These are phyloP conservation scores for Tremella fuciformis DNA, from an alignment of 768 basidiomycete genomes.

Conservation along the genomic window DNA sequence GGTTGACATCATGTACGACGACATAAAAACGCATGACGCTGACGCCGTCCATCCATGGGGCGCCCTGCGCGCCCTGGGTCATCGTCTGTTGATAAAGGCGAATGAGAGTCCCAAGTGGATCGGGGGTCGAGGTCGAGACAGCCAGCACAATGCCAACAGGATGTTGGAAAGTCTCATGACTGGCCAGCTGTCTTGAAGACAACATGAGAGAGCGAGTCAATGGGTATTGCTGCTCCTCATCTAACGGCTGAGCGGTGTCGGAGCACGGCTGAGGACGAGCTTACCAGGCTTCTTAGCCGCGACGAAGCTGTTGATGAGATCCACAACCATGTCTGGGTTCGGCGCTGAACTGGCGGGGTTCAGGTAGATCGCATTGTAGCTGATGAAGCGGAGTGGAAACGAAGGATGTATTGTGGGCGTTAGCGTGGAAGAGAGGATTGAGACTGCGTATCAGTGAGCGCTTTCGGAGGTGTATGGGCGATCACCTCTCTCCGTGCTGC, in stretches of 20 bases:
- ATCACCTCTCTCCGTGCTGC: constrained; percentile 47
- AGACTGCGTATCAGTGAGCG: constrained; percentile 28
- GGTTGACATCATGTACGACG: constrained; percentile 48
- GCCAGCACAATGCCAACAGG: constrained; percentile 48
- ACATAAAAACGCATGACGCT: constrained; percentile 46
- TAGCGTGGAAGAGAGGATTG: constrained; percentile 45
- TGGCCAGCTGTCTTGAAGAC: constrained; percentile 41
- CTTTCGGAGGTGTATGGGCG: background rate
- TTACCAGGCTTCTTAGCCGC: constrained; percentile 37
- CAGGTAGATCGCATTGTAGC: constrained; percentile 32
- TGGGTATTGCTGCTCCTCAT: constrained; percentile 46
- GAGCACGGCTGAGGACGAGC: constrained; percentile 1
- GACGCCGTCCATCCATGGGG: constrained; percentile 45
- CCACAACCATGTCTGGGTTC: constrained; percentile 45
- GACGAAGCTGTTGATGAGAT: constrained; percentile 44
- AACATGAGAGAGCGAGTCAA: constrained; percentile 44
- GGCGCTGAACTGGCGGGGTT: constrained; percentile 30
- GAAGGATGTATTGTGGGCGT: constrained; percentile 48
- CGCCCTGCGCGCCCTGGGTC: constrained; percentile 17
- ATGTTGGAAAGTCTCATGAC: constrained; percentile 51
- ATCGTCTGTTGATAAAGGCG: constrained; percentile 30
- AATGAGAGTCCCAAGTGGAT: constrained; percentile 44
- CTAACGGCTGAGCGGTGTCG: constrained; percentile 20
- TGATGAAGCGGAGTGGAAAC: constrained; percentile 48
- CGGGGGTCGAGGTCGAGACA: constrained; percentile 41